Conservation (phyloP, 2,329 filamentous ascomycete species). For the Cladosporium sphaerospermum region DNA sequence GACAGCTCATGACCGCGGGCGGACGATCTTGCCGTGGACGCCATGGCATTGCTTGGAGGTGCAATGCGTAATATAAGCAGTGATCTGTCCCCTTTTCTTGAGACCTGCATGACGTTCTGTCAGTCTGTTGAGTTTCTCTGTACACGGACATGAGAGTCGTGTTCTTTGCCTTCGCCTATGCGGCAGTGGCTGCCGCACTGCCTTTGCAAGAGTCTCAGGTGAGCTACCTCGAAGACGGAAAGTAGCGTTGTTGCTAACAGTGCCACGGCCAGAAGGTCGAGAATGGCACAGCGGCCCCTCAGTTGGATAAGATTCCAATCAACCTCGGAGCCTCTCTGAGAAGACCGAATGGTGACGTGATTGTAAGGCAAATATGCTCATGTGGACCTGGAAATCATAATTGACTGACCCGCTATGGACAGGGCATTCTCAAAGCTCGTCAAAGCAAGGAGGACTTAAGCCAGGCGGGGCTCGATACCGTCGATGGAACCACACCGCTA, state of each 20-base stretch:
- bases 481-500: not conserved
- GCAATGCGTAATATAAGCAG: not conserved
- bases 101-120: not conserved
- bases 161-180: not conserved
- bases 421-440: conserved; percentile 2
- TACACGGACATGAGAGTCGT: not conserved
- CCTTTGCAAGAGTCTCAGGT: not conserved
- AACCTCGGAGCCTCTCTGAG: not conserved
- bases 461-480: too few species aligned
- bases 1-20: too few species aligned
- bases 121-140: not conserved
- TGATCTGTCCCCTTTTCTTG: not conserved
- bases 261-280: too few species aligned
- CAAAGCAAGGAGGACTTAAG: not conserved
- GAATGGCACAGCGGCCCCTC: too few species aligned
- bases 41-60: too few species aligned
- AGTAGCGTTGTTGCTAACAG: too few species aligned
- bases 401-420: not conserved
- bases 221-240: too few species aligned
- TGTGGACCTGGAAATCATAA: not conserved
- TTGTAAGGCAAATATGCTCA: not conserved
- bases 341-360: conserved; percentile 4
- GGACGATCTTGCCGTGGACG: too few species aligned
- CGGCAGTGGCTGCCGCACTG: not conserved
- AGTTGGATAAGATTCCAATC: not conserved